phyloP scores from a whole-genome alignment of 306 rosid species.

The Lotus japonicus region DNA sequence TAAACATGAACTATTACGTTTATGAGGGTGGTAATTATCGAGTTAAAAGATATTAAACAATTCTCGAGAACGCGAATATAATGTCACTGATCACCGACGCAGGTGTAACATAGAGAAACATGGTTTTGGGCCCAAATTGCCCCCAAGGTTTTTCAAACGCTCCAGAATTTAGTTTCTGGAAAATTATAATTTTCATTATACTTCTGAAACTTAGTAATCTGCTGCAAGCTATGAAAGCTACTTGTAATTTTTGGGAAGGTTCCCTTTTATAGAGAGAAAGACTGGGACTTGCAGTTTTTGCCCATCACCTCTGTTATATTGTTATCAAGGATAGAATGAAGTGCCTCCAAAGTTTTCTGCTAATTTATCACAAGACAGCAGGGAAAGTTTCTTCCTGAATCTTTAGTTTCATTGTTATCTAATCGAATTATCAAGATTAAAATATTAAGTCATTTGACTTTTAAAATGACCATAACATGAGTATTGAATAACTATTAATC shows the following conservation, averaged over 20 bases:
- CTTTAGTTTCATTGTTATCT: too few species aligned
- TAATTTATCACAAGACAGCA: conserved; percentile 20
- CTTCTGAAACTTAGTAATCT: background rate
- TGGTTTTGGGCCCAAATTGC: too few species aligned
- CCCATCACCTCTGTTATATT: too few species aligned
- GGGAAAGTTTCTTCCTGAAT: too few species aligned
- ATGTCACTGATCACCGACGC: background rate
- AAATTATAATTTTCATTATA: too few species aligned
- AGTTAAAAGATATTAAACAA: background rate
- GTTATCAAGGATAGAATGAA: conserved; percentile 18
- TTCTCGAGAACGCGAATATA: background rate
- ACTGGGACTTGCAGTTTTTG: too few species aligned
- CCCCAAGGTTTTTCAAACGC: too few species aligned
- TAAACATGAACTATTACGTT: background rate
- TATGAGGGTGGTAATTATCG: background rate
- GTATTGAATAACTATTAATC: too few species aligned
- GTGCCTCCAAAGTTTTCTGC: conserved; percentile 24
- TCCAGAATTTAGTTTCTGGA: too few species aligned
- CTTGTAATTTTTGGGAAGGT: conserved; percentile 57
- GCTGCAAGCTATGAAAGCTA: conserved; percentile 69
- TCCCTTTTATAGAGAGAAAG: conserved; percentile 71
- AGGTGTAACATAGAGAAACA: background rate
- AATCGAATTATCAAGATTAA: too few species aligned
- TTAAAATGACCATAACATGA: too few species aligned
- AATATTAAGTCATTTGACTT: too few species aligned